These are phyloP conservation scores for Chlorella ohadii DNA, from an alignment of 139 green algal genomes.

Conservation along the genomic window DNA sequence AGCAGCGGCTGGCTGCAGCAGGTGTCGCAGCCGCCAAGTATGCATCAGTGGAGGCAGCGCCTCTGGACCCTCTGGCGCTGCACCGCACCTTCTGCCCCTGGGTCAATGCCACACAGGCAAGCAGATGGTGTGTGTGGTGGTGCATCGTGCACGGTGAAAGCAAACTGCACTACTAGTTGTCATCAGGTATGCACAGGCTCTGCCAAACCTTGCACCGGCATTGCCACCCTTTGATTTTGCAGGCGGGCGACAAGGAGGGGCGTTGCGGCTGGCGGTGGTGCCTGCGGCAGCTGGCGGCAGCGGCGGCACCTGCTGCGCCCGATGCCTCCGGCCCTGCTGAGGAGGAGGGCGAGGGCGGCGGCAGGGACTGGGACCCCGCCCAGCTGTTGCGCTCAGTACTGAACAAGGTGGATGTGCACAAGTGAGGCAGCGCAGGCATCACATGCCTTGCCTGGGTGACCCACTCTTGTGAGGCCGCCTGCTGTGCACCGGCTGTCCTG, in stretches of 20 bases:
- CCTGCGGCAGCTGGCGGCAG: slow-evolving; percentile 37
- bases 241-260: slow-evolving; percentile 30
- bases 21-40: slow-evolving; percentile 11
- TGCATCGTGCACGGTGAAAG: no score
- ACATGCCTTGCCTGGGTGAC: no score
- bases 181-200: no score
- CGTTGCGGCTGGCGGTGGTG: slow-evolving; percentile 44
- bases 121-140: neutral
- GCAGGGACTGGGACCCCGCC: slow-evolving; percentile 29
- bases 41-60: no score
- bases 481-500: no score
- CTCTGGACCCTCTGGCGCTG: slow-evolving; percentile 39
- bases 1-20: neutral
- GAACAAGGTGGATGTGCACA: slow-evolving; percentile 37
- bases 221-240: neutral
- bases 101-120: slow-evolving; percentile 40
- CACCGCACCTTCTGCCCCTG: slow-evolving; percentile 56
- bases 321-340: neutral
- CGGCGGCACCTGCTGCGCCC: neutral
- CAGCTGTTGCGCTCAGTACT: slow-evolving; percentile 23
- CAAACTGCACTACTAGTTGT: no score
- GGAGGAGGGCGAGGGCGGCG: slow-evolving; percentile 1
- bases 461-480: no score
- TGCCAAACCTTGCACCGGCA: no score
- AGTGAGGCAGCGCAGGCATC: slow-evolving; percentile 13